These are phyloP conservation scores for Talaromyces marneffei DNA, from an alignment of 2,329 filamentous ascomycete species.

Conservation along the genomic window DNA sequence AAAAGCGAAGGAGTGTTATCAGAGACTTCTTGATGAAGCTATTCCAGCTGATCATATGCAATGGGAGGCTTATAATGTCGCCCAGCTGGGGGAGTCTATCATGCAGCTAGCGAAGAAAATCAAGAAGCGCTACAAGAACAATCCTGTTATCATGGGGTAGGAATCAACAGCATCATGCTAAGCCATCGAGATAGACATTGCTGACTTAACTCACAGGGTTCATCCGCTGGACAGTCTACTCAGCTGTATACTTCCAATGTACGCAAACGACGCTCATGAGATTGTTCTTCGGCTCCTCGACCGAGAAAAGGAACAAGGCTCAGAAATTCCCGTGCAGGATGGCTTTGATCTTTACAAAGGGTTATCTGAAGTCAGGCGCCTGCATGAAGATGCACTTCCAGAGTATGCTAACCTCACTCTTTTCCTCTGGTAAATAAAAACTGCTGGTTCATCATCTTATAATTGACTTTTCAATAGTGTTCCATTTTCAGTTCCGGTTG, in stretches of 20 bases:
- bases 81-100: slow-evolving; percentile 79
- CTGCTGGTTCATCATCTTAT: not conserved
- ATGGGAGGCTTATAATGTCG: slow-evolving; percentile 88
- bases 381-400: slow-evolving; percentile 71
- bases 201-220: slow-evolving; percentile 33
- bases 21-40: slow-evolving; percentile 68
- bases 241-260: slow-evolving; percentile 78
- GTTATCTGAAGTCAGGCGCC: slow-evolving; percentile 73
- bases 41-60: slow-evolving; percentile 73
- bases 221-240: slow-evolving; percentile 66
- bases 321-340: slow-evolving; percentile 80
- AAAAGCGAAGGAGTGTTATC: slow-evolving; percentile 74
- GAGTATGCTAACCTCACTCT: slow-evolving; percentile 32
- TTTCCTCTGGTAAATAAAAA: not conserved
- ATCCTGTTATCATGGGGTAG: slow-evolving; percentile 75
- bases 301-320: slow-evolving; percentile 60
- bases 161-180: not conserved
- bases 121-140: slow-evolving; percentile 84
- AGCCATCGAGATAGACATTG: not conserved
- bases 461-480: slow-evolving; percentile 31
- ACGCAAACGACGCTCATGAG: slow-evolving; percentile 81
- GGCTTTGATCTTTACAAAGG: slow-evolving; percentile 92
- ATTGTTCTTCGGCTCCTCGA: slow-evolving; percentile 77
- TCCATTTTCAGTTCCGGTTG: slow-evolving; percentile 81
- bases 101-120: slow-evolving; percentile 82